Evolutionary conservation across 106 monocot species (phyloP).

Genomic region (Dendrobium chrysotoxum): DNA sequence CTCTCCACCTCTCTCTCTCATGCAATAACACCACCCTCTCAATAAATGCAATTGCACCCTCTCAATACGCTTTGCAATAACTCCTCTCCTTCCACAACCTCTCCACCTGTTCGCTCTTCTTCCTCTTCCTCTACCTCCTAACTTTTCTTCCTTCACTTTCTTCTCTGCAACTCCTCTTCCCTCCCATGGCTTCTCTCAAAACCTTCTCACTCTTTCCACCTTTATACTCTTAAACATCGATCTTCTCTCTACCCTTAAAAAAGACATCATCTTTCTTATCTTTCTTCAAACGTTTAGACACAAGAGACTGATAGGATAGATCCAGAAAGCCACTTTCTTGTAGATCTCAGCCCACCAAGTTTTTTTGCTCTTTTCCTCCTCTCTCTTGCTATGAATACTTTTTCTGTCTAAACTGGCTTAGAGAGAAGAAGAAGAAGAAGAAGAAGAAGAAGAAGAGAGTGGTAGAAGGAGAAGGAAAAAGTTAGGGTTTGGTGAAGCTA

Average conservation of each 20-base stretch:
- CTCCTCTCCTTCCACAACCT: slow-evolving; percentile 41
- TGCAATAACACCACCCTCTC: slow-evolving; percentile 34
- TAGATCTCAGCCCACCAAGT: slow-evolving; percentile 15
- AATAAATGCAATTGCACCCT: slow-evolving; percentile 96
- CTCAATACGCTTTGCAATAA: slow-evolving; percentile 79
- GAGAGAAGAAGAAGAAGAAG: neutral
- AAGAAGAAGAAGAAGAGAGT: neutral
- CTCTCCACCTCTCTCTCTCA: slow-evolving; percentile 20
- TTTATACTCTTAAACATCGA: slow-evolving; percentile 6
- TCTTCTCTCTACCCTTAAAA: no score
- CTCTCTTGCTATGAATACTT: neutral
- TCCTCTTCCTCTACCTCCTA: neutral
- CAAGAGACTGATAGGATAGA: slow-evolving; percentile 1
- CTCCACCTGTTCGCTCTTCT: slow-evolving; percentile 29
- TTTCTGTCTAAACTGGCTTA: neutral
- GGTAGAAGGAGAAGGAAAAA: neutral
- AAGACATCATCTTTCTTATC: neutral
- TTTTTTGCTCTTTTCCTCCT: neutral
- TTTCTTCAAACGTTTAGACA: neutral
- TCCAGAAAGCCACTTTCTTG: neutral
- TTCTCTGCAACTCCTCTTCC: neutral
- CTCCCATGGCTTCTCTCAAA: slow-evolving; percentile 10
- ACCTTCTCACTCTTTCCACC: neutral
- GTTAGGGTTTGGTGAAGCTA: slow-evolving; percentile 44
- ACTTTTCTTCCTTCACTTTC: slow-evolving; percentile 1